phyloP scores from a whole-genome alignment of 768 basidiomycete genomes.

The Auricularia sp. region DNA sequence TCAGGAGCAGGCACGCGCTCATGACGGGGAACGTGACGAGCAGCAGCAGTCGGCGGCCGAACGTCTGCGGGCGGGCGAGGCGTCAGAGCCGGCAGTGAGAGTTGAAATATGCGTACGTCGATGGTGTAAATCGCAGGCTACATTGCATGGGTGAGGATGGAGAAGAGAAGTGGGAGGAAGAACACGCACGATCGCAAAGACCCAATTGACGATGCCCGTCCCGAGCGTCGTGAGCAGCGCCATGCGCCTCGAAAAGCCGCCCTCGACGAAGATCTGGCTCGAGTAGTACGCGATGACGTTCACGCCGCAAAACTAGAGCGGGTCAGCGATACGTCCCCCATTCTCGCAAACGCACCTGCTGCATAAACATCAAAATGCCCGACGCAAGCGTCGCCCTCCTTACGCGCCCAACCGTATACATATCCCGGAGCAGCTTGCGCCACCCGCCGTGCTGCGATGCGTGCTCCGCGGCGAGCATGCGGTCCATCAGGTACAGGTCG shows the following conservation, averaged over 20 bases:
- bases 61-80: conserved; percentile 27
- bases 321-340: not conserved
- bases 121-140: conserved; percentile 11
- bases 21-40: conserved; percentile 46
- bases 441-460: conserved; percentile 29
- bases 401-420: conserved; percentile 68
- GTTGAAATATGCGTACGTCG: conserved; percentile 8
- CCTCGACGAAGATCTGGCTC: conserved; percentile 56
- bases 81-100: not conserved
- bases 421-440: conserved; percentile 40
- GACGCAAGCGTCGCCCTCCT: conserved; percentile 52
- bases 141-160: no score
- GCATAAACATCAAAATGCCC: conserved; percentile 66
- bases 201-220: conserved; percentile 6
- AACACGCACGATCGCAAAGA: conserved; percentile 1
- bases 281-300: conserved; percentile 79
- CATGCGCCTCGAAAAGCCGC: conserved; percentile 42
- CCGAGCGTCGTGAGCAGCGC: conserved; percentile 54
- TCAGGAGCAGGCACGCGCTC: conserved; percentile 38
- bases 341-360: conserved; percentile 45
- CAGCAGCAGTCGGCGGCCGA: conserved; percentile 49
- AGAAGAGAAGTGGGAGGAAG: no score
- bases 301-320: conserved; percentile 57
- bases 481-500: conserved; percentile 40
- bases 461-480: conserved; percentile 50